Evolutionary conservation across 1,284 basidiomycete genomes (phyloP).

Genomic region (Ganoderma lucidum): DNA sequence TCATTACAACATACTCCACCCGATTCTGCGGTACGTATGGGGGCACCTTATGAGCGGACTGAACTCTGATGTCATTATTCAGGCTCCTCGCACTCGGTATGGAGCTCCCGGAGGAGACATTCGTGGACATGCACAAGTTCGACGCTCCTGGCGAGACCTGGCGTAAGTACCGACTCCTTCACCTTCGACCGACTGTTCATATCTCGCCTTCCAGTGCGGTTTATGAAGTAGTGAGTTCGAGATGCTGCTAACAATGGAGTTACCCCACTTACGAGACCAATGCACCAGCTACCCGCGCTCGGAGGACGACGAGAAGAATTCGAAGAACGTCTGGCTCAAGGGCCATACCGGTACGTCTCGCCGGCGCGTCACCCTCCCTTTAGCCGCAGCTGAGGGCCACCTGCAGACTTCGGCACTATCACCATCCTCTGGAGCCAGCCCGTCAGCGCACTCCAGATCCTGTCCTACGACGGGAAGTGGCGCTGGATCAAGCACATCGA

Average conservation of each 20-base stretch:
- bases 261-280: background rate
- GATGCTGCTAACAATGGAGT: background rate
- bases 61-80: background rate
- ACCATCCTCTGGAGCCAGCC: slow-evolving; percentile 68
- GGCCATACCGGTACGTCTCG: slow-evolving; percentile 41
- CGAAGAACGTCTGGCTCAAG: slow-evolving; percentile 66
- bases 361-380: too few relatives aligned
- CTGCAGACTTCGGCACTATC: slow-evolving; percentile 62
- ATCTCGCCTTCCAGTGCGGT: slow-evolving; percentile 33
- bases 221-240: slow-evolving; percentile 46
- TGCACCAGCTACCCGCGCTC: slow-evolving; percentile 41
- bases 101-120: slow-evolving; percentile 44
- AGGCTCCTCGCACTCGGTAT: slow-evolving; percentile 54
- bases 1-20: slow-evolving; percentile 58
- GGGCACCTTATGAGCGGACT: background rate
- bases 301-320: slow-evolving; percentile 57
- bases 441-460: slow-evolving; percentile 63
- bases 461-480: slow-evolving; percentile 59
- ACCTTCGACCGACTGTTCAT: background rate
- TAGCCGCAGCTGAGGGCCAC: background rate
- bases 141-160: slow-evolving; percentile 40
- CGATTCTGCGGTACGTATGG: slow-evolving; percentile 52
- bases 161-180: slow-evolving; percentile 29
- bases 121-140: slow-evolving; percentile 43
- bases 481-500: slow-evolving; percentile 66